Evolutionary conservation across 75 land plant genomes (phyloP).

Genomic region (Sequoiadendron giganteum): DNA sequence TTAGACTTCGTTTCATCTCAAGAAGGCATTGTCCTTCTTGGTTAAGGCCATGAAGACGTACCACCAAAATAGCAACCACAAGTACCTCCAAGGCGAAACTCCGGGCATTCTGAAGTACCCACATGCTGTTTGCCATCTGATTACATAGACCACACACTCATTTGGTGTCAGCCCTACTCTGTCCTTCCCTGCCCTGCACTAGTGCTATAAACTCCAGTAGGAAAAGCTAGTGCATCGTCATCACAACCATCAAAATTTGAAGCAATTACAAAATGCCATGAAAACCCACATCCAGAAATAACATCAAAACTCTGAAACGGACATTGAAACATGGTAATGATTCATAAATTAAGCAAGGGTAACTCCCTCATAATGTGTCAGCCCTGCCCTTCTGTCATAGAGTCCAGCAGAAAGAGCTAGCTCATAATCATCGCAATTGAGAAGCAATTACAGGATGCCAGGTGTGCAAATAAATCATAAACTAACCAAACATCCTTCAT

Average conservation of each 20-base stretch:
- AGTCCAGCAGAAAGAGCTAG: not conserved
- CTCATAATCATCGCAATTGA: not conserved
- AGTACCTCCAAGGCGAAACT: not conserved
- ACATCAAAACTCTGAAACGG: not conserved
- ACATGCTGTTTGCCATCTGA: conserved; percentile 12
- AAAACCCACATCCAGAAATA: not conserved
- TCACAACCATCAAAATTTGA: not conserved
- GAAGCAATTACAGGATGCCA: not conserved
- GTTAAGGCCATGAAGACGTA: conserved; percentile 4
- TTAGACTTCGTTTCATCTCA: conserved; percentile 33
- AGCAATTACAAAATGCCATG: not conserved
- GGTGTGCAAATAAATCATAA: not conserved
- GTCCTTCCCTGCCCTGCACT: not conserved
- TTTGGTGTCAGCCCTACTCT: not conserved
- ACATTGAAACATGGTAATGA: not conserved
- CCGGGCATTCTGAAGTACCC: not conserved
- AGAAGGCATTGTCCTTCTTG: conserved; percentile 22
- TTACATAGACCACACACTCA: not conserved
- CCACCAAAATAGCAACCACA: not conserved
- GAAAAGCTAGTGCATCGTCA: not conserved
- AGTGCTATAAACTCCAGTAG: not conserved
- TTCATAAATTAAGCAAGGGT: not conserved
- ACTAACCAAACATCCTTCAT: not conserved
- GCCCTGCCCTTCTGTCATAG: not conserved
- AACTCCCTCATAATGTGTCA: not conserved